Evolutionary conservation across 2,329 filamentous ascomycete genomes (phyloP).

Genomic region (Trichoderma sp.): DNA sequence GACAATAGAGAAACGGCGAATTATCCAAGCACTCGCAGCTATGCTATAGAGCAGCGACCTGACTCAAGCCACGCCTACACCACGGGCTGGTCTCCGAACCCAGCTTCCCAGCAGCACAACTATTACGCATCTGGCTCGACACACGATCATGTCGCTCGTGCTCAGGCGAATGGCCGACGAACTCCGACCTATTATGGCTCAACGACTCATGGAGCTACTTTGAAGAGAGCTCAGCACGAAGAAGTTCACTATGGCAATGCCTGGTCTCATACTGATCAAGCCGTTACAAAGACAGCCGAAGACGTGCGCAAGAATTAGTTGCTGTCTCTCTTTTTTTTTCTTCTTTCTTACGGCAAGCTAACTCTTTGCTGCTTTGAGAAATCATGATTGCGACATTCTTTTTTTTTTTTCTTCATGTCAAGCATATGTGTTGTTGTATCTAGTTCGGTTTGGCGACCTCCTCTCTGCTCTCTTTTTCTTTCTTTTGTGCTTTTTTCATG

Average conservation of each 20-base stretch:
- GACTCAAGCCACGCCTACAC: neutral
- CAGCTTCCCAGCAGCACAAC: conserved; percentile 6
- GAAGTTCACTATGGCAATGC: neutral
- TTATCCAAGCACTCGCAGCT: neutral
- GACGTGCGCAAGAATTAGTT: neutral
- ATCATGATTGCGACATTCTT: neutral
- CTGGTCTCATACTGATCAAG: neutral
- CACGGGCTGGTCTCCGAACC: neutral
- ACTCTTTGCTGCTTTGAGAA: neutral
- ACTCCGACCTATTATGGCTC: neutral
- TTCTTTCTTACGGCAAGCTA: conserved; percentile 31
- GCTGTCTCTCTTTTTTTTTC: conserved; percentile 18
- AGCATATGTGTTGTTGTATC: neutral
- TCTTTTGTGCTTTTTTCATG: neutral
- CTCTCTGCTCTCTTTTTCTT: neutral
- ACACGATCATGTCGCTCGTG: conserved; percentile 12
- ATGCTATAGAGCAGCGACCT: neutral
- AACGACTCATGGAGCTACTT: neutral
- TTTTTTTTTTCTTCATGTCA: neutral
- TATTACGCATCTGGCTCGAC: neutral
- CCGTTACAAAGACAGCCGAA: neutral
- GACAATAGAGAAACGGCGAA: neutral
- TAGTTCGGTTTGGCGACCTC: neutral
- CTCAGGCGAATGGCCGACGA: conserved; percentile 17
- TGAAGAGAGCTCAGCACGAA: neutral